These are phyloP conservation scores for Volvariella volvacea DNA, from an alignment of 1,284 basidiomycete genomes.

Conservation along the genomic window DNA sequence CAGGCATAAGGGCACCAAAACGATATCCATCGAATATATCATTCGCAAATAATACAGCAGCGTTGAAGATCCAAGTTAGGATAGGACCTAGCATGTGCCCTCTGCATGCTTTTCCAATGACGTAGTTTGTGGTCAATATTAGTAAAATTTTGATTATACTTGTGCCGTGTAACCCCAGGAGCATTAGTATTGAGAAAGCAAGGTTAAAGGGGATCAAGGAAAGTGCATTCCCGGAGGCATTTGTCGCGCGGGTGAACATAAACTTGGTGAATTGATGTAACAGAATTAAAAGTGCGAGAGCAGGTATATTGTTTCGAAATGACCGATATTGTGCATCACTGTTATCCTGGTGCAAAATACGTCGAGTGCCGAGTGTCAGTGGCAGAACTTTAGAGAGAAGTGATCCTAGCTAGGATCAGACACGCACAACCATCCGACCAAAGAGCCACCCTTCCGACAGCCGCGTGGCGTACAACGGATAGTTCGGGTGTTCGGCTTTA, in stretches of 20 bases:
- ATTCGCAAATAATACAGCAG: constrained; percentile 69
- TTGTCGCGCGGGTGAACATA: constrained; percentile 27
- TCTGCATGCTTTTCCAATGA: constrained; percentile 44
- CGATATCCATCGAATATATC: constrained; percentile 75
- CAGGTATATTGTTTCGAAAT: constrained; percentile 70
- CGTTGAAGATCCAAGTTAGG: constrained; percentile 76
- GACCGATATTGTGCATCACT: constrained; percentile 82
- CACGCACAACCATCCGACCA: constrained; percentile 58
- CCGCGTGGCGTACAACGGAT: constrained; percentile 47
- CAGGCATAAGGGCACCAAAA: constrained; percentile 52
- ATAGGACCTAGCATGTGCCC: constrained; percentile 40
- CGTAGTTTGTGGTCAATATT: constrained; percentile 71
- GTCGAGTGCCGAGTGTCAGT: constrained; percentile 1
- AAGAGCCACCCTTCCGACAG: constrained; percentile 69
- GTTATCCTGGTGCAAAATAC: constrained; percentile 58
- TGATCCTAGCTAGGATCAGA: neutral
- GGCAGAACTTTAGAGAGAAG: constrained; percentile 9
- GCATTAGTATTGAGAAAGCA: constrained; percentile 62
- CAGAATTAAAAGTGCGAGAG: constrained; percentile 47
- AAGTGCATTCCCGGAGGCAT: constrained; percentile 25
- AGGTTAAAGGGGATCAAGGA: constrained; percentile 50
- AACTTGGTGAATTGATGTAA: constrained; percentile 42
- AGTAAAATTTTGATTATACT: constrained; percentile 74
- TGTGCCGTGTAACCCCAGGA: constrained; percentile 82
- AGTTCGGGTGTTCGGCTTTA: constrained; percentile 73